A percentile compares a stretch with the other conserved stretches of the same genome.
These are phyloP conservation scores for Stephanodiscus minutulus DNA, from an alignment of 108 stramenopile genomes.

Conservation along the genomic window DNA sequence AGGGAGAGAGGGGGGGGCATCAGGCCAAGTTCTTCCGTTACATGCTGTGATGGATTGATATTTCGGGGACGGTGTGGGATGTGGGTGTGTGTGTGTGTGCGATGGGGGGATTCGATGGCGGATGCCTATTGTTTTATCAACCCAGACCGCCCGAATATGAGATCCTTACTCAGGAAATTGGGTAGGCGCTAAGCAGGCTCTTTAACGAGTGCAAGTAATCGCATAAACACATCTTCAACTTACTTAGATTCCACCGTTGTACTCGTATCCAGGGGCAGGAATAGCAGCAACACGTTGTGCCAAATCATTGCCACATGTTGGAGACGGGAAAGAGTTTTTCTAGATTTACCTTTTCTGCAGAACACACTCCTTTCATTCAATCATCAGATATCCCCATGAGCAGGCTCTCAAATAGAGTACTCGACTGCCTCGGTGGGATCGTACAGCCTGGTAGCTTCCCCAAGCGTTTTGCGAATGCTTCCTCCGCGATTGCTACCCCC, in stretches of 20 bases:
- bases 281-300: too few species aligned
- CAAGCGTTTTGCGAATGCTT: too few species aligned
- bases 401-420: not conserved
- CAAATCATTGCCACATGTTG: too few species aligned
- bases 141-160: too few species aligned
- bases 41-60: slow-evolving; percentile 57
- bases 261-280: too few species aligned
- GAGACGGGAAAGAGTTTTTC: too few species aligned
- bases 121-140: too few species aligned
- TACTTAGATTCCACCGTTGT: too few species aligned
- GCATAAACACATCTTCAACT: too few species aligned
- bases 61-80: not conserved
- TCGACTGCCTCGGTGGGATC: not conserved
- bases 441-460: not conserved
- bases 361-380: not conserved
- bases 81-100: not conserved
- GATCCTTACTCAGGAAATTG: too few species aligned
- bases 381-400: not conserved
- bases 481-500: slow-evolving; percentile 16
- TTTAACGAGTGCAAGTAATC: not conserved
- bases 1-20: slow-evolving; percentile 50
- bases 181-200: not conserved
- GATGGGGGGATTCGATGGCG: too few species aligned
- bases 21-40: slow-evolving; percentile 80
- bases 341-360: not conserved